A percentile compares a stretch with the other conserved stretches of the same genome.
These are phyloP conservation scores for Cymbopogon citratus DNA, from an alignment of 176 grass and related monocot genomes.

Conservation along the genomic window DNA sequence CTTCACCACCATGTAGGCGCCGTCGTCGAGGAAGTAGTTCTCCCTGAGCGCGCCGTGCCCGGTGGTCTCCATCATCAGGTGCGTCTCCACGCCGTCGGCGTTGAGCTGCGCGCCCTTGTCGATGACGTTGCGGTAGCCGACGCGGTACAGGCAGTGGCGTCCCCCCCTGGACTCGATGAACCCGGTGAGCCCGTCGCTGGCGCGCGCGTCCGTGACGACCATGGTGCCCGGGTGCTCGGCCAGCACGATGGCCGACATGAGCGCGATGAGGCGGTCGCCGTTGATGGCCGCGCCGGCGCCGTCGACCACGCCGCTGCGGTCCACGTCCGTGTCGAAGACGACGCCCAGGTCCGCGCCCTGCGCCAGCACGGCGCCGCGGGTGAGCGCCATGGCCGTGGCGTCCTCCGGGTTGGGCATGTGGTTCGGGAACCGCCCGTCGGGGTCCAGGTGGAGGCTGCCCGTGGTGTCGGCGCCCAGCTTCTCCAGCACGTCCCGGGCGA, in stretches of 20 bases:
- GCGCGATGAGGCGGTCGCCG: constrained; percentile 71
- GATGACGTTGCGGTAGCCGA: constrained; percentile 84
- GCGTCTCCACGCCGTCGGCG: constrained; percentile 56
- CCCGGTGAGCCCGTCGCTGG: constrained; percentile 52
- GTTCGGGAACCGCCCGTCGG: constrained; percentile 80
- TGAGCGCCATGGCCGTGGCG: constrained; percentile 55
- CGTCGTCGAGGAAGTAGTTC: constrained; percentile 85
- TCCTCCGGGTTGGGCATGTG: constrained; percentile 91
- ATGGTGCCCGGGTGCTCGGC: constrained; percentile 64
- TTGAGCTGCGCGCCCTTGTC: constrained; percentile 79
- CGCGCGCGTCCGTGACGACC: constrained; percentile 64
- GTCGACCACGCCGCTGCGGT: constrained; percentile 81
- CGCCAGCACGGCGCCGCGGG: constrained; percentile 48
- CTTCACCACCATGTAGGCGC: constrained; percentile 88
- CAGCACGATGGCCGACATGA: constrained; percentile 71
- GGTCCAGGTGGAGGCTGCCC: constrained; percentile 71
- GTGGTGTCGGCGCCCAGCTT: constrained; percentile 66
- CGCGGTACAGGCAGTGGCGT: constrained; percentile 72
- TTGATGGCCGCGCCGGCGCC: constrained; percentile 43
- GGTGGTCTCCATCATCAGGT: constrained; percentile 93
- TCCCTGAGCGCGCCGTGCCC: constrained; percentile 75
- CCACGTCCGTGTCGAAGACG: constrained; percentile 90
- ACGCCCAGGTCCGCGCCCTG: constrained; percentile 61
- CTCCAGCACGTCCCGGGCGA: constrained; percentile 68
- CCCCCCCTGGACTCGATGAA: constrained; percentile 62